Percentiles rank a stretch among this genome's conserved stretches.
Conservation (phyloP, 176 grass and related monocot genomes). For the Ensete glaucum region DNA sequence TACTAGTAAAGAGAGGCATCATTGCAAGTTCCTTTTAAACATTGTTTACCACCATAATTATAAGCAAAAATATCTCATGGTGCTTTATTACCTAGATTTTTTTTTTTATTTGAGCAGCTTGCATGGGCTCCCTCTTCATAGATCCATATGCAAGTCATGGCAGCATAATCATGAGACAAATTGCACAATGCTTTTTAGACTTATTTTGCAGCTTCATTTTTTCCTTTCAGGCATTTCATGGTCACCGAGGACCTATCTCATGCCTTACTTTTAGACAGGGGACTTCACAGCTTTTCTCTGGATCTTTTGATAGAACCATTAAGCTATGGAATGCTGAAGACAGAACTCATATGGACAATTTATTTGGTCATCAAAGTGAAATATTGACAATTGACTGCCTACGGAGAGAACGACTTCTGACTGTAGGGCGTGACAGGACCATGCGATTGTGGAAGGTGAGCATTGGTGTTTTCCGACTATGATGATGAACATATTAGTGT, state of each 20-base stretch:
- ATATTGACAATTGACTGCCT: conserved; percentile 69
- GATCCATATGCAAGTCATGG: no score
- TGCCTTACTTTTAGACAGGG: conserved; percentile 72
- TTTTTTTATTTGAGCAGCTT: not conserved
- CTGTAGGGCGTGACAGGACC: conserved; percentile 62
- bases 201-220: not conserved
- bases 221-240: conserved; percentile 62
- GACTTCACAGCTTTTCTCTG: conserved; percentile 68
- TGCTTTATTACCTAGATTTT: not conserved
- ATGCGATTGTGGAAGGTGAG: conserved; percentile 89
- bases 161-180: not conserved
- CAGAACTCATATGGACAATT: conserved; percentile 72
- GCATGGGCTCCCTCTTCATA: not conserved
- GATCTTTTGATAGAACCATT: conserved; percentile 79
- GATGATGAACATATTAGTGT: no score
- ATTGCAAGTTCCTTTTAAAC: no score
- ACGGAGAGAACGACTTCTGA: conserved; percentile 64
- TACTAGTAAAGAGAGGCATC: no score
- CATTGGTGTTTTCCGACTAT: not conserved
- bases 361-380: conserved; percentile 80
- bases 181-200: not conserved
- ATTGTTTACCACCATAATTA: not conserved
- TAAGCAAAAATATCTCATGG: not conserved
- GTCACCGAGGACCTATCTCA: conserved; percentile 62
- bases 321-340: conserved; percentile 95